phyloP scores from a whole-genome alignment of 148 eudicot species.

The Pharnaceum exiguum region DNA sequence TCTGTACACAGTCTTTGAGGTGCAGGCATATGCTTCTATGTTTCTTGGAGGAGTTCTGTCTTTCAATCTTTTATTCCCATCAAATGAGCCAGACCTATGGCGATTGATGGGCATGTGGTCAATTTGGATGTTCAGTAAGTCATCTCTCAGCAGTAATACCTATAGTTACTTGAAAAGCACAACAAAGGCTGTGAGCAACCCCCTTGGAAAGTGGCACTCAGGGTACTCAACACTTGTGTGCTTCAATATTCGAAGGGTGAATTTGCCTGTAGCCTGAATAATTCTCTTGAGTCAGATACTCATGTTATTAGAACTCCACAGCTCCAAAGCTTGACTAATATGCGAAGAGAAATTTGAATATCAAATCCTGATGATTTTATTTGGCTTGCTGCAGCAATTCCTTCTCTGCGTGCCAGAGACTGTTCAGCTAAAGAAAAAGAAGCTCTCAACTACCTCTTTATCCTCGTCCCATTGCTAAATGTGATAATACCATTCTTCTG shows the following conservation, averaged over 20 bases:
- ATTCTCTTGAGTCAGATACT: too few species aligned
- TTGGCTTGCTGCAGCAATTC: slow-evolving; percentile 56
- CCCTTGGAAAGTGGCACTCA: too few species aligned
- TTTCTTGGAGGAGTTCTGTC: slow-evolving; percentile 86
- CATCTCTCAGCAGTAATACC: too few species aligned
- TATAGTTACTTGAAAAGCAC: too few species aligned
- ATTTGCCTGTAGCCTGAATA: too few species aligned
- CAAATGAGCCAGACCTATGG: slow-evolving; percentile 92
- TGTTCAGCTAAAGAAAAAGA: slow-evolving; percentile 95
- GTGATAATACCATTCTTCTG: slow-evolving; percentile 82
- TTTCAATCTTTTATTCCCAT: slow-evolving; percentile 90
- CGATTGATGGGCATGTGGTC: slow-evolving; percentile 99
- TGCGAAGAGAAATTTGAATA: background rate
- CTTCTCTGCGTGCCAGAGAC: slow-evolving; percentile 95
- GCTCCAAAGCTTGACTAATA: background rate
- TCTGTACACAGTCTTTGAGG: slow-evolving; percentile 75
- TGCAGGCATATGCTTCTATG: slow-evolving; percentile 81
- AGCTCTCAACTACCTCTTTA: slow-evolving; percentile 92
- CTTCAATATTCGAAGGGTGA: too few species aligned
- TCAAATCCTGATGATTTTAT: too few species aligned
- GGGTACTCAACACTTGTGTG: too few species aligned
- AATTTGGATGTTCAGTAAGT: slow-evolving; percentile 99
- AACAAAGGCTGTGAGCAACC: too few species aligned
- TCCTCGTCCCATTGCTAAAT: slow-evolving; percentile 75
- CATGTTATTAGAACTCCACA: background rate